Evolutionary conservation across 768 basidiomycete species (phyloP), one percentile per base, ranked within the genome.

Genomic region (Suillus clintonianus): DNA sequence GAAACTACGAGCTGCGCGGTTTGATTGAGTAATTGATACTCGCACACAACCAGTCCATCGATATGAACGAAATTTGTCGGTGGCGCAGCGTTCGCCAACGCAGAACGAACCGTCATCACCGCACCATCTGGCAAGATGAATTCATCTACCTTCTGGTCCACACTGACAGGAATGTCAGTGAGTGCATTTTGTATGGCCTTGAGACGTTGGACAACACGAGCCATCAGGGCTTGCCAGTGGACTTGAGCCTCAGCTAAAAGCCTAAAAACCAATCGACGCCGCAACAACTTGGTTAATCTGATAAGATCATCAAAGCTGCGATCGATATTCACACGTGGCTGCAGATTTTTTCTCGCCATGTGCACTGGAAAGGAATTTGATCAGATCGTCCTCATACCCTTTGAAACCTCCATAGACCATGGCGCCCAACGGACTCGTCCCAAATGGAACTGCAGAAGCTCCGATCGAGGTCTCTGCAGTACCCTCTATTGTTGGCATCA

Each of bases 401-500:
- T 47, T 30, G 17, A 41, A 60, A 51, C 30, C 15, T 56, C 47
- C 61, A 50, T n/a, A 41, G 60, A 64, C n/a, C 32, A 84, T 82
- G 82, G 73, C 79, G n/a, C 70, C 73, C 54, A 84, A 78, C 63
- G 76, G 71, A 65, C 50, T 72, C 36, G 62, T 78, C 34, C 83
- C 81, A 22, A 89, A 89, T 68, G 88, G 88, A 66, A 81, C 66
- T 62, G 85, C 81, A 6, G 80, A 82, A 51, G 71, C 81, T 3
- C 77, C 80, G 34, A 69, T 72, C n/a, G 76, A 76, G 7, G 45
- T 66, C 36, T 69, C 78, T 22, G 59, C 68, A 0, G 27, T 68
- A 1, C 88, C 86, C 7, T 82, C 89, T 0, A 86, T 95, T 62
- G 85, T 99, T 54, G 97, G 97, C 53, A 94, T 99, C 79, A 98